Evolutionary conservation across 2,329 filamentous ascomycete species (phyloP).

Genomic region (Botrytis sinoallii): DNA sequence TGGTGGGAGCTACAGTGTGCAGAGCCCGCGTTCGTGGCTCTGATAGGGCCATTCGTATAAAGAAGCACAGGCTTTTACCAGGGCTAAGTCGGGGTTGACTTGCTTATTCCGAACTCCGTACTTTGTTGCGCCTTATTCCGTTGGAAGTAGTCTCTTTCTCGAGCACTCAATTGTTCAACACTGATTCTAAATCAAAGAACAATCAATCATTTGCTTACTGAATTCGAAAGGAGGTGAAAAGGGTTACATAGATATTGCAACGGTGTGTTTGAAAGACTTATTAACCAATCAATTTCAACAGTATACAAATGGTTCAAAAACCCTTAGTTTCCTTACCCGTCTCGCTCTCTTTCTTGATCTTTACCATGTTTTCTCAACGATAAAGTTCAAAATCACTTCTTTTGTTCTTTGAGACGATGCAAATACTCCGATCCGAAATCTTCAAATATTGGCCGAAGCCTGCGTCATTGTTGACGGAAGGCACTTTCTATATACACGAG

Average conservation of each 20-base stretch:
- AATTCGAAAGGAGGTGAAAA: background rate
- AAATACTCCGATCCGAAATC: too few relatives aligned
- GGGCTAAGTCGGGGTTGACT: background rate
- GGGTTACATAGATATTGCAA: background rate
- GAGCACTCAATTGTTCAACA: background rate
- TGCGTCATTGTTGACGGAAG: too few relatives aligned
- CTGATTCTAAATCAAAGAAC: background rate
- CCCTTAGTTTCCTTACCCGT: background rate
- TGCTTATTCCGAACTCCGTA: background rate
- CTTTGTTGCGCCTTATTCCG: background rate
- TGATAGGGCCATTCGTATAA: background rate
- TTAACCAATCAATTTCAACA: background rate
- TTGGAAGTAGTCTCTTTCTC: background rate
- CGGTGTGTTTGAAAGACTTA: background rate
- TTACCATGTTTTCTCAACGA: too few relatives aligned
- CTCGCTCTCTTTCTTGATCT: too few relatives aligned
- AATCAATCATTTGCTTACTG: background rate
- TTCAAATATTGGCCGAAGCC: rapidly evolving
- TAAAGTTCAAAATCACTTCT: too few relatives aligned
- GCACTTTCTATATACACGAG: too few relatives aligned
- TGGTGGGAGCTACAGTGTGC: background rate
- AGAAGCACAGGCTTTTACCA: background rate
- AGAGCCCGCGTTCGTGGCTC: background rate
- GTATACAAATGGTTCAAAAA: background rate
- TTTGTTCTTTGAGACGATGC: too few relatives aligned